A percentile compares a stretch with the other conserved stretches of the same genome.
Conservation (phyloP, 106 monocot genomes). For the Acanthochlamys bracteata region DNA sequence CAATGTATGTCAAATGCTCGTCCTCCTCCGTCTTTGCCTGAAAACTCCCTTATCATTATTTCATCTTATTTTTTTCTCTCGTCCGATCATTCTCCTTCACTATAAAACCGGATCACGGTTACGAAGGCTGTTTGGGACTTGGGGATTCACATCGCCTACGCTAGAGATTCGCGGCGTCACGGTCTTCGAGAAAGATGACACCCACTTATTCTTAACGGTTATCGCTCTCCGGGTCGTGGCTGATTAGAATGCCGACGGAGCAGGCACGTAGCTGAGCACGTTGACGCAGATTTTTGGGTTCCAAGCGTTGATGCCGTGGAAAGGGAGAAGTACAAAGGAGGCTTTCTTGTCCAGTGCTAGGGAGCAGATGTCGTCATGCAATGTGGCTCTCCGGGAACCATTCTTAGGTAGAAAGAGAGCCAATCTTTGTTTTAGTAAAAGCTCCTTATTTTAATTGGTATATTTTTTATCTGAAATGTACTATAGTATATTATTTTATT, state of each 20-base stretch:
- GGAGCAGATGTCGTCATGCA: constrained; percentile 5
- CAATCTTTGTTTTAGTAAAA: background rate
- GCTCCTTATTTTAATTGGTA: too few relatives aligned
- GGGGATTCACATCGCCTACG: constrained; percentile 37
- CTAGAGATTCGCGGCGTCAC: constrained; percentile 61
- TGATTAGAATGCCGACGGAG: constrained; percentile 3
- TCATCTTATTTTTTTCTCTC: background rate
- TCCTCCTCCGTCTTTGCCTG: too few relatives aligned
- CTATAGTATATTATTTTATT: too few relatives aligned
- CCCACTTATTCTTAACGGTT: background rate
- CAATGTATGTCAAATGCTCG: too few relatives aligned
- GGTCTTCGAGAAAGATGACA: constrained; percentile 45
- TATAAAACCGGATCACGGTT: constrained; percentile 41
- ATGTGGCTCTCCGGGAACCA: background rate
- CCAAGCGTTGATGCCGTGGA: background rate
- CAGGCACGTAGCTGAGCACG: constrained; percentile 8
- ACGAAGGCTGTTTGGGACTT: constrained; percentile 17
- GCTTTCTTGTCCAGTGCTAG: constrained; percentile 7
- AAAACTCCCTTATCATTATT: too few relatives aligned
- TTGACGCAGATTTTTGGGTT: background rate
- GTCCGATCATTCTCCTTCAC: constrained; percentile 2
- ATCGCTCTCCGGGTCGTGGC: background rate
- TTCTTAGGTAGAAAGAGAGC: background rate
- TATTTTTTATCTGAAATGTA: too few relatives aligned
- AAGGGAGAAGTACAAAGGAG: background rate